A percentile compares a stretch with the other conserved stretches of the same genome.
Evolutionary conservation across 768 basidiomycete species (phyloP).

Genomic region (Leucocoprinus sp.): DNA sequence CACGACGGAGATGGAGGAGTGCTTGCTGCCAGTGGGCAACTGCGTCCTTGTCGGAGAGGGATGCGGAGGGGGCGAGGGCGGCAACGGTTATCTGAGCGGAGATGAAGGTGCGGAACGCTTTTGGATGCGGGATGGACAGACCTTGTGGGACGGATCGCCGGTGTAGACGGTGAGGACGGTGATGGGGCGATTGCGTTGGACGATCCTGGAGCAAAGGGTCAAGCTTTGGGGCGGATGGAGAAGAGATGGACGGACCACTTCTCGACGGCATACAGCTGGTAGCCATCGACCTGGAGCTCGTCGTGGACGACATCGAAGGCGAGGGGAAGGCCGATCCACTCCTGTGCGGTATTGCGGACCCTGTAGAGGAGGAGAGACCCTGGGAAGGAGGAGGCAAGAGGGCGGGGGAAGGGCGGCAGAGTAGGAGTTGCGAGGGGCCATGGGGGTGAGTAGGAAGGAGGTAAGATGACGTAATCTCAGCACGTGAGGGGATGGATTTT

Average conservation of each 20-base stretch:
- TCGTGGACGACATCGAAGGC: slow-evolving; percentile 42
- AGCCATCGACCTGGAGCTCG: slow-evolving; percentile 45
- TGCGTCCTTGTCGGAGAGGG: slow-evolving; percentile 30
- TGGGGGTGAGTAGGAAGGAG: background rate
- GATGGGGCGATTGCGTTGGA: slow-evolving; percentile 52
- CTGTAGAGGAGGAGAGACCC: slow-evolving; percentile 11
- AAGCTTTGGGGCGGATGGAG: background rate
- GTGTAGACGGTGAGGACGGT: slow-evolving; percentile 69
- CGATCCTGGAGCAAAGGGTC: slow-evolving; percentile 41
- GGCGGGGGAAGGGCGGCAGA: slow-evolving; percentile 12
- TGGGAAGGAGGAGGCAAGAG: slow-evolving; percentile 20
- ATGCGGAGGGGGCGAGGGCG: slow-evolving; percentile 38
- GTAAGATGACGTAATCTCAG: slow-evolving; percentile 6
- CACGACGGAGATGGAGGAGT: slow-evolving; percentile 52
- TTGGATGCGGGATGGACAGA: slow-evolving; percentile 16
- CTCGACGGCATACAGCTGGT: slow-evolving; percentile 83
- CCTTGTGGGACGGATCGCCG: slow-evolving; percentile 63
- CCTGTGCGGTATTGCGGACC: slow-evolving; percentile 12
- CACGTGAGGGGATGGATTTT: background rate
- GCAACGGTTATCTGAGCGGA: slow-evolving; percentile 35
- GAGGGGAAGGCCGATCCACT: slow-evolving; percentile 38
- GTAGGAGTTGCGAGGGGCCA: slow-evolving; percentile 7
- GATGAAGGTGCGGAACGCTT: slow-evolving; percentile 1
- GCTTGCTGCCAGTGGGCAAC: slow-evolving; percentile 43
- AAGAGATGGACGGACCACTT: slow-evolving; percentile 48